Evolutionary conservation across 2,329 filamentous ascomycete species (phyloP).

Genomic region (Aspergillus fructus): DNA sequence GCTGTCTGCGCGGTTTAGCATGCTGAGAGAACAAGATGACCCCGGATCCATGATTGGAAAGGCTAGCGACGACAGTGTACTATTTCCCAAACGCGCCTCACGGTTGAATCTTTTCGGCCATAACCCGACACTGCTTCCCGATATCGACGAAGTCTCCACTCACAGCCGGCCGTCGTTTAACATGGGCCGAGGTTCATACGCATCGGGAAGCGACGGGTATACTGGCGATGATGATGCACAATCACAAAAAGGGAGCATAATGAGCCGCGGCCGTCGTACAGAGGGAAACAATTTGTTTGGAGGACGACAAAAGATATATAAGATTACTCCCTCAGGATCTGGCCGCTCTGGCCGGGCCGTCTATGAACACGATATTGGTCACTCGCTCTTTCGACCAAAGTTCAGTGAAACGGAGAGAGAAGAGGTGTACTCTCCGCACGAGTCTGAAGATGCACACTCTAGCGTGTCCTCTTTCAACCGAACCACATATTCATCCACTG

Average conservation of each 20-base stretch:
- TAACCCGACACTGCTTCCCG: constrained; percentile 60
- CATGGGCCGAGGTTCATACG: constrained; percentile 64
- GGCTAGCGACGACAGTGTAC: constrained; percentile 89
- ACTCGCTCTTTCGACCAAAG: constrained; percentile 76
- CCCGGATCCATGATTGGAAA: constrained; percentile 86
- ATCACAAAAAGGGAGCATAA: constrained; percentile 65
- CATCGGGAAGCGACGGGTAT: constrained; percentile 59
- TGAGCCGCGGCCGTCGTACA: constrained; percentile 75
- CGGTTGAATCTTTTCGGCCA: constrained; percentile 72
- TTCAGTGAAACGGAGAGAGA: constrained; percentile 52
- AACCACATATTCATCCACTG: constrained; percentile 81
- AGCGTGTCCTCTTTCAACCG: constrained; percentile 71
- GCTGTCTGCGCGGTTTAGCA: constrained; percentile 91
- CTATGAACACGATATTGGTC: constrained; percentile 82
- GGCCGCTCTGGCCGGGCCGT: constrained; percentile 58
- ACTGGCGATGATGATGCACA: constrained; percentile 64
- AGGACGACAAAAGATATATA: constrained; percentile 93
- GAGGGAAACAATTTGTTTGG: constrained; percentile 95
- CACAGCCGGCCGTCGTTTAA: constrained; percentile 60
- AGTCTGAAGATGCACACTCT: constrained; percentile 49
- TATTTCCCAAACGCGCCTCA: constrained; percentile 79
- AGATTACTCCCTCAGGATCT: constrained; percentile 60
- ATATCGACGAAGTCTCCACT: constrained; percentile 86
- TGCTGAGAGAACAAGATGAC: constrained; percentile 93
- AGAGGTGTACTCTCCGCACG: constrained; percentile 43